A percentile compares a stretch with the other conserved stretches of the same genome.
Conservation (phyloP, 2,329 filamentous ascomycete genomes). For the Dactylellina parvicollis region DNA sequence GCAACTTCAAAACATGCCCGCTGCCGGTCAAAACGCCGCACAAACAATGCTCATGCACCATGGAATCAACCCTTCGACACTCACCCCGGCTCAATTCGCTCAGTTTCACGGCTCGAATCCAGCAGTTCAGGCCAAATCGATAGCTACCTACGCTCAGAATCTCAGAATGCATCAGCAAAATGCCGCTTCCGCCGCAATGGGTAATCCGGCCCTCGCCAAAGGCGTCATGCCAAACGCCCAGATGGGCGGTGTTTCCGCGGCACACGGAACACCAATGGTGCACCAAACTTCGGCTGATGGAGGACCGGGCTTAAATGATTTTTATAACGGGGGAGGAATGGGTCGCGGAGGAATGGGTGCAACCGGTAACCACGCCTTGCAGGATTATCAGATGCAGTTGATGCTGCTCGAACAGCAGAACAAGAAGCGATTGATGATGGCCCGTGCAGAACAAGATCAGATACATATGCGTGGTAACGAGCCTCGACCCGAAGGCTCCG, state of each 20-base stretch:
- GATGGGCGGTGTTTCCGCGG: conserved; percentile 73
- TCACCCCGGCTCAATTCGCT: conserved; percentile 81
- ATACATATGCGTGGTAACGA: conserved; percentile 68
- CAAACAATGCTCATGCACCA: conserved; percentile 69
- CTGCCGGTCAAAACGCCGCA: conserved; percentile 53
- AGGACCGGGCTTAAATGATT: conserved; percentile 60
- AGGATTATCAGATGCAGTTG: conserved; percentile 89
- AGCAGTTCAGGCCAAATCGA: conserved; percentile 79
- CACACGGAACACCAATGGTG: conserved; percentile 85
- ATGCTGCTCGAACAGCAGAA: conserved; percentile 89
- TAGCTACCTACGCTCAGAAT: conserved; percentile 86
- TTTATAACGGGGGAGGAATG: conserved; percentile 57
- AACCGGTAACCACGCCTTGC: conserved; percentile 79
- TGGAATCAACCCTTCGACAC: conserved; percentile 77
- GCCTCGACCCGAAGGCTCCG: conserved; percentile 67
- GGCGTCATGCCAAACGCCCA: conserved; percentile 77
- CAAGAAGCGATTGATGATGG: conserved; percentile 86
- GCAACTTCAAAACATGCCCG: conserved; percentile 46
- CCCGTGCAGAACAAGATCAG: conserved; percentile 77
- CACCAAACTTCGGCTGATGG: conserved; percentile 74
- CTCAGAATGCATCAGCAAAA: conserved; percentile 80
- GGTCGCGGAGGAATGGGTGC: conserved; percentile 64
- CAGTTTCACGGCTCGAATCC: conserved; percentile 65
- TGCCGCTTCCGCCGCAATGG: conserved; percentile 61
- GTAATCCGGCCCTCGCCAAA: conserved; percentile 54